phyloP scores from a whole-genome alignment of 2,329 filamentous ascomycete species.

The Fusarium gaditjirri region DNA sequence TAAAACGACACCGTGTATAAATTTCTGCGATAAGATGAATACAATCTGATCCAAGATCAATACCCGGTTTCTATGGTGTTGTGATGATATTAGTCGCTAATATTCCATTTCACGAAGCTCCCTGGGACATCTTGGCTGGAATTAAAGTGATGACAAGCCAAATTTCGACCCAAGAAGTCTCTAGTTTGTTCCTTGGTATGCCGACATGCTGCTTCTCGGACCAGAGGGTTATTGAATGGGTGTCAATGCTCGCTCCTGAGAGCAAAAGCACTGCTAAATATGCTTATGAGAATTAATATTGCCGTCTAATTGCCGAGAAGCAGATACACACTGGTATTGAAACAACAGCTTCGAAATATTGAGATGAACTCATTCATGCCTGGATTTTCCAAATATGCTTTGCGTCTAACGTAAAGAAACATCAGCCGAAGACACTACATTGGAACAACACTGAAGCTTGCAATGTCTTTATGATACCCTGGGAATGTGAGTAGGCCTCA shows the following conservation, averaged over 20 bases:
- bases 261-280: conserved; percentile 26
- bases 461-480: background rate
- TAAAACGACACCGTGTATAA: conserved; percentile 40
- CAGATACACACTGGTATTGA: background rate
- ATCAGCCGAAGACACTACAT: background rate
- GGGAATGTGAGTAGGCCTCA: background rate
- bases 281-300: conserved; percentile 18
- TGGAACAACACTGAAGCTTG: background rate
- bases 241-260: background rate
- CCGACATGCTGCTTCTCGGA: background rate
- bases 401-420: background rate
- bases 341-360: too few species aligned
- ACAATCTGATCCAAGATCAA: conserved; percentile 22
- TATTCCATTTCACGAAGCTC: background rate
- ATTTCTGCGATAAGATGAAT: conserved; percentile 37
- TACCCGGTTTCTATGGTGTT: background rate
- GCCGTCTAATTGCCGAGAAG: conserved; percentile 9
- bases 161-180: background rate
- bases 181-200: background rate
- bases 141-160: too few species aligned
- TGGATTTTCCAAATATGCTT: background rate
- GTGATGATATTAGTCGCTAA: background rate
- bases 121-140: background rate
- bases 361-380: background rate
- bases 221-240: background rate